Evolutionary conservation across 345 rosid species (phyloP), one percentile per base, ranked within the genome.

Genomic region (Anacardium occidentale): DNA sequence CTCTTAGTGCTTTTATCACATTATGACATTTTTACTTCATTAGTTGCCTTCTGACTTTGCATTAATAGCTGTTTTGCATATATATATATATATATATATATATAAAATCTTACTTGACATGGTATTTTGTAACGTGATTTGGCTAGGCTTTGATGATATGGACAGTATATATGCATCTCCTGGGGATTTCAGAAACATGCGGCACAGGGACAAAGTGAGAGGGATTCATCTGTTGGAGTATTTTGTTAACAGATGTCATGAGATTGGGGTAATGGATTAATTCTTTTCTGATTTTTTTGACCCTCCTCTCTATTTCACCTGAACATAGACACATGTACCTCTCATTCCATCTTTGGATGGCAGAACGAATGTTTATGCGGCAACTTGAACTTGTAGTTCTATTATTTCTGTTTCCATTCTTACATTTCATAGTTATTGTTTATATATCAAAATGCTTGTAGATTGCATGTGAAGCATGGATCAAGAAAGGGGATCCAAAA

Each of bases 391-490:
- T 42, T 60, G 22, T 1, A 34, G 62, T 48, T 18, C 8, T 6
- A 22, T 29, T 4, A n/a, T 12, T 4, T 18, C 61, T 12, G 7
- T 26, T 44, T 51, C 48, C 5, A 6, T 7, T 18, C 5, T 29
- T 37, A 34, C 37, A 21, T 71, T 47, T 17, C 67, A 32, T 71
- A 34, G 21, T 7, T 24, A 3, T 59, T 32, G 45, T 58, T 17
- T 37, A 25, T 59, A 21, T 34, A 70, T 66, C 75, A 63, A 65
- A 75, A 55, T 62, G 52, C 47, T 73, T 67, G 66, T 78, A 95
- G 99, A 79, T 95, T 79, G 84, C 80, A 37, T 95, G 94, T 48
- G 93, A 95, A 77, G 89, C 98, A 15, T 93, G 99, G 97, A 86
- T 91, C 75, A 88, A 84, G 91, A 85, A 68, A 54, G 99, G 98